These are phyloP conservation scores for Pleurotus eryngii DNA, from an alignment of 768 basidiomycete species.

Conservation along the genomic window DNA sequence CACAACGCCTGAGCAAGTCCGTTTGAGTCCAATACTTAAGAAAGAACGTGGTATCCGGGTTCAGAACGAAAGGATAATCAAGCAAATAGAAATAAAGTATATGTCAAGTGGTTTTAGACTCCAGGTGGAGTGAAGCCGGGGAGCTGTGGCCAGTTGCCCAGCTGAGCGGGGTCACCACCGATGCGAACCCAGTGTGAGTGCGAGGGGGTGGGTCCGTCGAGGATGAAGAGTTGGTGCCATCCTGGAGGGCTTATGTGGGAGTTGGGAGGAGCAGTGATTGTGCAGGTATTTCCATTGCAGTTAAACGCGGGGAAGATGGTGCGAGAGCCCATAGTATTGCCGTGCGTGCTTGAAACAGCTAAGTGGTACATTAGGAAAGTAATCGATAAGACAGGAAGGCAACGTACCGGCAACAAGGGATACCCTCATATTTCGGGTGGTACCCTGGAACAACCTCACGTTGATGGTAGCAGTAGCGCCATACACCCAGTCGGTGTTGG, in stretches of 20 bases:
- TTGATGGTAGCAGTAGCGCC: constrained; percentile 52
- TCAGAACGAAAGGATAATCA: not conserved
- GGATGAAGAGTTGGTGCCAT: constrained; percentile 73
- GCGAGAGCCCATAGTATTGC: constrained; percentile 72
- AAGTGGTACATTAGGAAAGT: constrained; percentile 3
- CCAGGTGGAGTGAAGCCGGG: constrained; percentile 70
- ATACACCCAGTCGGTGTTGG: constrained; percentile 61
- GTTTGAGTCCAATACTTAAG: not conserved
- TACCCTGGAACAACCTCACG: constrained; percentile 42
- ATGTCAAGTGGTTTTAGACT: constrained; percentile 30
- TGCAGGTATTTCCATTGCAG: constrained; percentile 67
- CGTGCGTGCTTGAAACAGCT: constrained; percentile 77
- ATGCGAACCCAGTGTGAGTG: constrained; percentile 74
- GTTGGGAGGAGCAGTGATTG: constrained; percentile 76
- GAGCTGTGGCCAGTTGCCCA: constrained; percentile 73
- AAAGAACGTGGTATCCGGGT: not conserved
- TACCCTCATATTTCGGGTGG: constrained; percentile 42
- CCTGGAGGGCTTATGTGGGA: constrained; percentile 65
- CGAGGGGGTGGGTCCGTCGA: constrained; percentile 79
- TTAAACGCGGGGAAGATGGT: constrained; percentile 72
- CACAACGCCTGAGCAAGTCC: too few species aligned
- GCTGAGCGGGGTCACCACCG: constrained; percentile 65
- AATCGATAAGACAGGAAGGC: constrained; percentile 5
- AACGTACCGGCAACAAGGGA: constrained; percentile 64
- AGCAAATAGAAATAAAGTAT: constrained; percentile 6